These are phyloP conservation scores for Jatropha curcas DNA, from an alignment of 345 rosid genomes.

Conservation along the genomic window DNA sequence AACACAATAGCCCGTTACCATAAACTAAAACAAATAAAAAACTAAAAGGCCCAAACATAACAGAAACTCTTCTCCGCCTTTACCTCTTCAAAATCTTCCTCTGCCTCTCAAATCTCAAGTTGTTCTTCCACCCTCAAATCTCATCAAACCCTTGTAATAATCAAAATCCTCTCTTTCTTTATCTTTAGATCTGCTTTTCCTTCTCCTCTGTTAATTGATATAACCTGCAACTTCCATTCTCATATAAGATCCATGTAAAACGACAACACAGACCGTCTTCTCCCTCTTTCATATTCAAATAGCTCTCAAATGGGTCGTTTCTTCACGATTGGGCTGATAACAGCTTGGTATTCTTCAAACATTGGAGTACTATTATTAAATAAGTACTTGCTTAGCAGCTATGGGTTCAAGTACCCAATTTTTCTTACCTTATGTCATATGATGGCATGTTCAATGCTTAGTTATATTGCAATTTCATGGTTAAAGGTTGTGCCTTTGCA, in stretches of 20 bases:
- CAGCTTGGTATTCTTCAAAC: slow-evolving; percentile 36
- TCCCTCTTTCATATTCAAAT: background rate
- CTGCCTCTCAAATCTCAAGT: background rate
- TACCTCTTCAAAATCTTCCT: slow-evolving; percentile 11
- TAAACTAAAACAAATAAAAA: background rate
- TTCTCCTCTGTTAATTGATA: background rate
- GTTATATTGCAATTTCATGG: slow-evolving; percentile 29
- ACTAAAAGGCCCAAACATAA: slow-evolving; percentile 4
- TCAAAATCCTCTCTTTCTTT: slow-evolving; percentile 2
- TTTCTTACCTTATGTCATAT: slow-evolving; percentile 41
- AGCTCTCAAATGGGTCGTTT: slow-evolving; percentile 10
- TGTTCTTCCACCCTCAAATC: background rate
- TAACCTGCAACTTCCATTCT: background rate
- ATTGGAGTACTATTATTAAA: slow-evolving; percentile 39
- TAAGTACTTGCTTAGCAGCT: slow-evolving; percentile 41
- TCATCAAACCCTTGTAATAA: background rate
- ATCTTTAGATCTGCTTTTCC: slow-evolving; percentile 8
- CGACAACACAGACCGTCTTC: background rate
- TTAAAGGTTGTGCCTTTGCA: slow-evolving; percentile 42
- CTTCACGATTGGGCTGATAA: slow-evolving; percentile 18
- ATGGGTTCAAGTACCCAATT: slow-evolving; percentile 42
- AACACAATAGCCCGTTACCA: slow-evolving; percentile 16
- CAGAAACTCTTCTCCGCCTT: slow-evolving; percentile 24
- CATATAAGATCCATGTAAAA: background rate
- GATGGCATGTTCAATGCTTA: slow-evolving; percentile 39